Base-by-base conservation (phyloP, 1,284 basidiomycete species). In the Coniferiporia weirii region DNA sequence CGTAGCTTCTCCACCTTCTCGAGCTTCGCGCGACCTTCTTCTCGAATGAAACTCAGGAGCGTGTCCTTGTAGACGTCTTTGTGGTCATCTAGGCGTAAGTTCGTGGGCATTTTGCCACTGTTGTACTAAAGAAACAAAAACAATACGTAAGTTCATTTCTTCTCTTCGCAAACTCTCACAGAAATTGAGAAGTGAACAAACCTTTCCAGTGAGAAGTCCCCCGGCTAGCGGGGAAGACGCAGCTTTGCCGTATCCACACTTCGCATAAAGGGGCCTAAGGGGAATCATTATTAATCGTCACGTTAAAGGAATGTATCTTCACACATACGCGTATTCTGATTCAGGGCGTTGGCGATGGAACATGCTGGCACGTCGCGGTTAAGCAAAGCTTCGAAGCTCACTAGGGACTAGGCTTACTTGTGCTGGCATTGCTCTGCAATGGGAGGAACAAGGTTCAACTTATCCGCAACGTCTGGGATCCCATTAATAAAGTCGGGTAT, bases 321-420 rank as follows among this genome's bases (percentile, higher is more conserved):
- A 84, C 84, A 76, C 78, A 70, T 91, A 93, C 76, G 93, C 91
- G 65, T 83, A 81, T 75, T 95, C 92, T 48, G 91, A 85, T 17
- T 86, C 81, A 91, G 79, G 79, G 87, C 81, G 70, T 80, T 85
- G 65, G 27, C 50, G 54, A 27, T 20, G 40, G 48, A 46, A n/a
- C n/a, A 27, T 51, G 6, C 48, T 40, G 19, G 55, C 36, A 34
- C n/a, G 48, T 60, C 52, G 22, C 27, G 19, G 36, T 50, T 32
- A 35, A 32, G 52, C 17, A 34, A 27, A 12, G 15, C 20, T 27
- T 27, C 27, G 27, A 27, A 27, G 5, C 27, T 27, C 27, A 27
- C 27, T 5, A 27, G 27, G 27, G 3, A 27, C 27, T 27, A 27
- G 17, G 67, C 73, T 45, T 56, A 84, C 83, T 85, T 72, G 68